Conservation (phyloP, 2,329 filamentous ascomycete species). For the Dissoconium aciculare region DNA sequence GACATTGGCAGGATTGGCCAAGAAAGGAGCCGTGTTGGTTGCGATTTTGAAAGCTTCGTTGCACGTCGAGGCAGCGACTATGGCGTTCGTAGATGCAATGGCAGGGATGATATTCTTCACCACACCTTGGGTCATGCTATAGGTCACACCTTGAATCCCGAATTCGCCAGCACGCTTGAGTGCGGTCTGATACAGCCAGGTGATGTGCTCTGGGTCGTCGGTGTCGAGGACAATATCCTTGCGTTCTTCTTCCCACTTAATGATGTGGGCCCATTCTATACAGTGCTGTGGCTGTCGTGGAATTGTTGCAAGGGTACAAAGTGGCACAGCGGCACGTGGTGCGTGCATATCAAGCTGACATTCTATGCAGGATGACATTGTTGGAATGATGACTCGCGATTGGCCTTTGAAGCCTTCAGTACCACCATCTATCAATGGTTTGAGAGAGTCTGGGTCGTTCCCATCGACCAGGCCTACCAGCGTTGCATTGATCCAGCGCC, state of each 20-base stretch:
- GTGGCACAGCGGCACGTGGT: constrained; percentile 85
- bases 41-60: constrained; percentile 95
- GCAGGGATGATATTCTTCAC: constrained; percentile 99
- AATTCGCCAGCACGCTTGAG: constrained; percentile 71
- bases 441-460: constrained; percentile 68
- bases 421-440: constrained; percentile 89
- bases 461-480: constrained; percentile 79
- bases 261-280: constrained; percentile 96
- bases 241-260: constrained; percentile 70
- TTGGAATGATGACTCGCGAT: constrained; percentile 78
- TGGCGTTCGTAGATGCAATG: constrained; percentile 93
- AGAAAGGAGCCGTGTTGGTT: constrained; percentile 62
- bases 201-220: constrained; percentile 91
- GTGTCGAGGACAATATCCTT: constrained; percentile 75
- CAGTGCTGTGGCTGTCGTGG: constrained; percentile 95
- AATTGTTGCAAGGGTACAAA: constrained; percentile 92
- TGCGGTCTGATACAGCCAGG: constrained; percentile 87
- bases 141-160: constrained; percentile 82
- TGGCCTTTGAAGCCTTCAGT: constrained; percentile 99
- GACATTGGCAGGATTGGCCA: constrained; percentile 50
- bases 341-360: constrained; percentile 98
- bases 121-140: constrained; percentile 88
- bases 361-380: constrained; percentile 90
- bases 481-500: constrained; percentile 96
- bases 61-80: constrained; percentile 88